A percentile compares a stretch with the other conserved stretches of the same genome.
phyloP scores from a whole-genome alignment of 345 rosid species.

The Aquilaria yunnanensis region DNA sequence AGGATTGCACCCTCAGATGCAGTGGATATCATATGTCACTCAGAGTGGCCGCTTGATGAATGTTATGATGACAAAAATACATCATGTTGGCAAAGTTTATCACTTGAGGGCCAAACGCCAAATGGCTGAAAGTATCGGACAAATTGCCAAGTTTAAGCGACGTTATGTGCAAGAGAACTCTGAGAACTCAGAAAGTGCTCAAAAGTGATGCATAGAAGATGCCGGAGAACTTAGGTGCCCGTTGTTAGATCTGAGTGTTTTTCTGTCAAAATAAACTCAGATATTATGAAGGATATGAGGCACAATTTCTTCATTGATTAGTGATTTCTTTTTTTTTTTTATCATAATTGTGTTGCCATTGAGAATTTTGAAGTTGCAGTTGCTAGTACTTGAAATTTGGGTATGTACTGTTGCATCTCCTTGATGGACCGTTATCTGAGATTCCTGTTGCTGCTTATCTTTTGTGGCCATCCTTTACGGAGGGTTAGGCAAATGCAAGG shows the following conservation, averaged over 20 bases:
- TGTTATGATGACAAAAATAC: constrained; percentile 87
- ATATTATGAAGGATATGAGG: not conserved
- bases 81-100: constrained; percentile 72
- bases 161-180: constrained; percentile 58
- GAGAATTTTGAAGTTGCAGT: no score
- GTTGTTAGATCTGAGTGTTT: not conserved
- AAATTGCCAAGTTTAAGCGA: constrained; percentile 76
- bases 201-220: constrained; percentile 9
- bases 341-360: no score
- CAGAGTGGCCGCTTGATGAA: constrained; percentile 86
- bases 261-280: constrained; percentile 6
- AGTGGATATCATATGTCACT: constrained; percentile 91
- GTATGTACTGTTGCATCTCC: no score
- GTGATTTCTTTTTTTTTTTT: no score
- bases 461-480: no score
- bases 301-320: no score
- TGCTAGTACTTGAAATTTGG: no score
- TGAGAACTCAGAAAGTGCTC: constrained; percentile 28
- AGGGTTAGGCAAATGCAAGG: no score
- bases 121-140: constrained; percentile 79
- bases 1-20: constrained; percentile 93
- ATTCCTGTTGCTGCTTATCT: no score
- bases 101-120: constrained; percentile 88
- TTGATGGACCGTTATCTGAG: no score
- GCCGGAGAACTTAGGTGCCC: constrained; percentile 2